These are phyloP conservation scores for Xylaria telfairii DNA, from an alignment of 495 filamentous ascomycete genomes.

Conservation along the genomic window DNA sequence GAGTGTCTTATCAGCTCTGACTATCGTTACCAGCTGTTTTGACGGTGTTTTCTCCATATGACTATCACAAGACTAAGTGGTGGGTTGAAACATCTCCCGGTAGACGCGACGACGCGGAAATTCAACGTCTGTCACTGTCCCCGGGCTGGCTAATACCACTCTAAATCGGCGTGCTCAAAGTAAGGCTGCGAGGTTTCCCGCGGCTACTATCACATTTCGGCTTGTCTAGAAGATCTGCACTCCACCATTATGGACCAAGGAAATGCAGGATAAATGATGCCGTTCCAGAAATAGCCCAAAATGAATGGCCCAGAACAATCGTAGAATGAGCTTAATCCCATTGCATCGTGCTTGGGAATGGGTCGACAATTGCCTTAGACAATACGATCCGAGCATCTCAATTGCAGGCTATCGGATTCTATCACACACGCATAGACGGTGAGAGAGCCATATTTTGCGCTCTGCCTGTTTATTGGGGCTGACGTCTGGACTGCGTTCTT, in stretches of 20 bases:
- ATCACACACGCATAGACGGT: constrained; percentile 7
- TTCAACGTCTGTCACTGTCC: neutral
- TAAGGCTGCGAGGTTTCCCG: neutral
- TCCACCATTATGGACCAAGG: constrained; percentile 7
- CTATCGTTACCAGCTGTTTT: neutral
- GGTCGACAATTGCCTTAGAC: constrained; percentile 2
- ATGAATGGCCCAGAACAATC: constrained; percentile 30
- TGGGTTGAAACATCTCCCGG: neutral
- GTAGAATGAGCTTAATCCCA: constrained; percentile 22
- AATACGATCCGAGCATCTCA: neutral
- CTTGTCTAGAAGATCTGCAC: constrained; percentile 27
- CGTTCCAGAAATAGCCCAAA: constrained; percentile 32
- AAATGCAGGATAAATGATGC: constrained; percentile 19
- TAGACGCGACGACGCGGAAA: neutral
- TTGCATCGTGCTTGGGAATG: constrained; percentile 13
- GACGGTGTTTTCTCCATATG: neutral
- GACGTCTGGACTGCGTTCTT: constrained; percentile 37
- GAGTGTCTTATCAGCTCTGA: no score
- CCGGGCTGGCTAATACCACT: neutral
- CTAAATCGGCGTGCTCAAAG: no score
- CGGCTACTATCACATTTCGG: constrained; percentile 19
- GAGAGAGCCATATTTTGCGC: constrained; percentile 26
- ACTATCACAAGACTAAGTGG: neutral
- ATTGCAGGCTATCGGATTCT: neutral
- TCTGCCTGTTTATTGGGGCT: constrained; percentile 30